phyloP scores from a whole-genome alignment of 1,284 basidiomycete species.

The Leccinum subrobustum region DNA sequence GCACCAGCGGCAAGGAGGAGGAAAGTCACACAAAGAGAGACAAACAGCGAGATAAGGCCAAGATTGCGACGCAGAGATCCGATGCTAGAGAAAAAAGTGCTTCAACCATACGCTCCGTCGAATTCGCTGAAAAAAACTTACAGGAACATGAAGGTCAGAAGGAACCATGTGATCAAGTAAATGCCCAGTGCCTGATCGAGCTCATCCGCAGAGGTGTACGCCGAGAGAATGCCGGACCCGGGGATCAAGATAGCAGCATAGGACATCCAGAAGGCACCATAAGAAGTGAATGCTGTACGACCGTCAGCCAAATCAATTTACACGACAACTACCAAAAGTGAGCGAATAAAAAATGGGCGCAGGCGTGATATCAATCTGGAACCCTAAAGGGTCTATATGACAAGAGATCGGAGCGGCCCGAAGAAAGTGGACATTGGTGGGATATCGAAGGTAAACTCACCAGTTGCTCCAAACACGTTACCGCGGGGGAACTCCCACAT shows the following conservation, averaged over 20 bases:
- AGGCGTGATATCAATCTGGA: not conserved
- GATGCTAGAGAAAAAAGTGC: constrained; percentile 39
- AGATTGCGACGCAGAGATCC: constrained; percentile 66
- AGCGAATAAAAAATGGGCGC: not conserved
- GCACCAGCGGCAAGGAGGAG: constrained; percentile 51
- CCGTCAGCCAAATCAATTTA: not conserved
- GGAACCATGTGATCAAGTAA: constrained; percentile 69
- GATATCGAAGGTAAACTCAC: constrained; percentile 39
- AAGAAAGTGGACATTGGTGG: not conserved
- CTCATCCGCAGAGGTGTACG: constrained; percentile 46
- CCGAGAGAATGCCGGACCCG: constrained; percentile 52
- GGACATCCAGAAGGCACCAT: constrained; percentile 85
- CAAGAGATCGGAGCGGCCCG: not conserved
- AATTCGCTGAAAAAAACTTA: constrained; percentile 27
- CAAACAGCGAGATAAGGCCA: constrained; percentile 68
- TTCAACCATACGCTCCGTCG: not conserved
- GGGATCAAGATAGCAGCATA: constrained; percentile 70
- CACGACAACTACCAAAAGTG: not conserved
- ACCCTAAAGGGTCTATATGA: not conserved
- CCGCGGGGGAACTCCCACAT: constrained; percentile 84
- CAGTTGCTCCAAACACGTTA: constrained; percentile 67
- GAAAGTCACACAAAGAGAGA: constrained; percentile 69
- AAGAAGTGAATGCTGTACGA: constrained; percentile 69
- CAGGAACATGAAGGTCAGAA: constrained; percentile 58
- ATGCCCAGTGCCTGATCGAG: constrained; percentile 61